These are phyloP conservation scores for Lasiodiplodia citricola DNA, from an alignment of 2,329 filamentous ascomycete genomes.

Conservation along the genomic window DNA sequence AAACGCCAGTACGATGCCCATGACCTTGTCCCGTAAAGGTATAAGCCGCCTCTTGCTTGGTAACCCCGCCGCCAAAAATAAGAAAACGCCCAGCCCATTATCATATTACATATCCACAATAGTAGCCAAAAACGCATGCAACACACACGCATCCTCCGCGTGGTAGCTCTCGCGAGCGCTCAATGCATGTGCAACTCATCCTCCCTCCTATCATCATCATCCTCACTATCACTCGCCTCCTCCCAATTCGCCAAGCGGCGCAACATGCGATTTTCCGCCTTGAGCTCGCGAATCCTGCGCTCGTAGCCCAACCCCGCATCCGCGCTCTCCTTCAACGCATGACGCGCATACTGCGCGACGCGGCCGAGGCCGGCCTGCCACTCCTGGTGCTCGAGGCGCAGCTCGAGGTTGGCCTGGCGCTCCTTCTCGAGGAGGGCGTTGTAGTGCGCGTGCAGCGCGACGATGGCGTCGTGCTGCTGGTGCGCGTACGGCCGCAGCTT, in stretches of 20 bases:
- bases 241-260: conserved; percentile 54
- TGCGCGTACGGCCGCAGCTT: conserved; percentile 45
- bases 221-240: conserved; percentile 45
- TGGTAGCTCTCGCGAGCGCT: neutral
- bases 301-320: conserved; percentile 45
- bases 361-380: conserved; percentile 55
- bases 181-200: conserved; percentile 27
- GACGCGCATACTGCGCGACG: conserved; percentile 49
- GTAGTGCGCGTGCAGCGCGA: conserved; percentile 56
- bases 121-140: neutral
- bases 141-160: neutral
- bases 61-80: neutral
- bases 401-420: conserved; percentile 50
- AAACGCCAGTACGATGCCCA: neutral
- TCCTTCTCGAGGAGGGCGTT: conserved; percentile 50
- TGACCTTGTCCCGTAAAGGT: conserved; percentile 1
- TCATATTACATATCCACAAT: conserved; percentile 15
- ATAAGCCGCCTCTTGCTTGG: neutral
- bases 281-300: conserved; percentile 48
- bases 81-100: neutral
- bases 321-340: conserved; percentile 45
- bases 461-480: conserved; percentile 49
- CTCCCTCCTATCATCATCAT: conserved; percentile 45
- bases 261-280: conserved; percentile 55
- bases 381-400: conserved; percentile 54